Evolutionary conservation across 306 rosid species (phyloP).

Genomic region (Trifolium pratense): DNA sequence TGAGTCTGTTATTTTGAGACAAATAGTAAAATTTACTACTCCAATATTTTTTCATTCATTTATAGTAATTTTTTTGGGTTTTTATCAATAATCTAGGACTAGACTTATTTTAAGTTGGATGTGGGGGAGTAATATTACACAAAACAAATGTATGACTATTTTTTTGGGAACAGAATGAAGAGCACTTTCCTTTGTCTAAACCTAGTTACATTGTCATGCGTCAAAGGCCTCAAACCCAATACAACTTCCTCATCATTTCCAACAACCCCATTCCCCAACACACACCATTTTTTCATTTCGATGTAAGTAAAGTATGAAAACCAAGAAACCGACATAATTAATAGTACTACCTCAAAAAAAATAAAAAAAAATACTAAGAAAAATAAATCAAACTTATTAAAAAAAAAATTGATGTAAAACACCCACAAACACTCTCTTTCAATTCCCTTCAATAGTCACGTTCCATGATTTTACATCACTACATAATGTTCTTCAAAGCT

Average conservation of each 20-base stretch:
- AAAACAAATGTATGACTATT: conserved; percentile 1
- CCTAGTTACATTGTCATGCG: conserved; percentile 7
- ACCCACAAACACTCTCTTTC: not conserved
- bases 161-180: conserved; percentile 1
- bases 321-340: not conserved
- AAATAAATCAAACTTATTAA: too few species aligned
- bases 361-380: too few species aligned
- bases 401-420: conserved; percentile 15
- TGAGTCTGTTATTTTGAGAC: too few species aligned
- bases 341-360: too few species aligned
- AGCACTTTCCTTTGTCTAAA: conserved; percentile 1
- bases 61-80: too few species aligned
- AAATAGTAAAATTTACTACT: too few species aligned
- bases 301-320: not conserved
- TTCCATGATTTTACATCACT: conserved; percentile 83
- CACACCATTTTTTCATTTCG: conserved; percentile 1
- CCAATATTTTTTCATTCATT: too few species aligned
- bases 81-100: too few species aligned
- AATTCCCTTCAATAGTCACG: conserved; percentile 48
- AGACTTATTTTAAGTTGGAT: too few species aligned
- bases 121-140: not conserved
- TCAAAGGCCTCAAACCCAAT: conserved; percentile 21
- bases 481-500: conserved; percentile 51
- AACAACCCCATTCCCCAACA: not conserved
- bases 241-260: conserved; percentile 12